These are phyloP conservation scores for Dianthus caryophyllus DNA, from an alignment of 148 eudicot species.

Conservation along the genomic window DNA sequence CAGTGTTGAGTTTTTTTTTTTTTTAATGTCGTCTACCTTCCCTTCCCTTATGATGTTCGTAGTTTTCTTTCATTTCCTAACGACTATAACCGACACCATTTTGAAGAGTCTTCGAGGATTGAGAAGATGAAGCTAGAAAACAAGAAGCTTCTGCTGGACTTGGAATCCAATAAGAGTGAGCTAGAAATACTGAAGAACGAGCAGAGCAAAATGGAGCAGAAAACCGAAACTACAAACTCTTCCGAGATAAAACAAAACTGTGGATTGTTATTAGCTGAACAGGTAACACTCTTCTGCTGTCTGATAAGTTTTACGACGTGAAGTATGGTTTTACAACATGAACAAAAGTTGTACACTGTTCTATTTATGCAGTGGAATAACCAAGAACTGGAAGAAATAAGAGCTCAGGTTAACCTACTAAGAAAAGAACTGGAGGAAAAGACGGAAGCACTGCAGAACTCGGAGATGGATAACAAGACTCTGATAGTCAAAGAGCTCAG, in stretches of 20 bases:
- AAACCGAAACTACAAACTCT: conserved; percentile 1
- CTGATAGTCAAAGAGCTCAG: conserved; percentile 26
- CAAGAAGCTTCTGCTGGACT: conserved; percentile 17
- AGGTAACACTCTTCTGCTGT: not conserved
- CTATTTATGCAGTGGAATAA: not conserved
- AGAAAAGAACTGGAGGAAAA: conserved; percentile 19
- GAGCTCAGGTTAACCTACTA: conserved; percentile 8
- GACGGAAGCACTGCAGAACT: conserved; percentile 15
- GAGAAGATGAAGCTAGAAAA: conserved; percentile 19
- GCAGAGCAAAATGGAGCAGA: conserved; percentile 4
- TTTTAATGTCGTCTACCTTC: not conserved
- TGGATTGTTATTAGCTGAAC: conserved; percentile 7
- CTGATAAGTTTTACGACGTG: not conserved
- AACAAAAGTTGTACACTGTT: not conserved
- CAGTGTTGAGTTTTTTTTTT: not conserved
- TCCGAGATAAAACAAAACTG: conserved; percentile 1
- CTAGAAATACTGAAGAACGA: conserved; percentile 14
- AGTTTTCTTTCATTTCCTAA: not conserved
- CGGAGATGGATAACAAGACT: conserved; percentile 24
- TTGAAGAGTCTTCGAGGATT: conserved; percentile 15
- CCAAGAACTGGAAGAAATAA: conserved; percentile 15
- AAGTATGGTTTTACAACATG: not conserved
- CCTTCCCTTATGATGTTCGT: not conserved
- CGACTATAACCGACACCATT: not conserved
- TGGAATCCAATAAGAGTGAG: conserved; percentile 17